phyloP scores from a whole-genome alignment of 345 rosid species.

The Angophora floribunda region DNA sequence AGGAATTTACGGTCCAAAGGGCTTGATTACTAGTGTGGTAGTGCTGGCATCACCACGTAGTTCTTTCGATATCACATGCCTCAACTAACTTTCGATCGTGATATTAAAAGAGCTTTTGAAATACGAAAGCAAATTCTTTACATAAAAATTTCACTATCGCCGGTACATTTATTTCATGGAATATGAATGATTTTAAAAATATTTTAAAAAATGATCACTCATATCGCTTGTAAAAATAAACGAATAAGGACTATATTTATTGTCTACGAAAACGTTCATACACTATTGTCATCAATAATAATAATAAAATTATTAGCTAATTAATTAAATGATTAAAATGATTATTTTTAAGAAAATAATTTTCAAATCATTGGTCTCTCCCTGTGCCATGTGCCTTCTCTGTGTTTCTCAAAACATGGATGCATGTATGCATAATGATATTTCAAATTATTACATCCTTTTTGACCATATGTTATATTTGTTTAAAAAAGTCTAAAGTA shows the following conservation, averaged over 20 bases:
- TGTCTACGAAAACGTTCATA: accelerated
- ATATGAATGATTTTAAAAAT: not conserved
- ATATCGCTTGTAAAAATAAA: accelerated
- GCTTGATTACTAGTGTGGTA: not conserved
- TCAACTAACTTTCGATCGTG: not conserved
- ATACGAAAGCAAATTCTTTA: not conserved
- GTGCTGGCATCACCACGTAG: not conserved
- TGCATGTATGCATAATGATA: not conserved
- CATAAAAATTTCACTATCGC: no score
- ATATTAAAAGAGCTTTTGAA: no score
- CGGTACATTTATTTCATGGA: no score
- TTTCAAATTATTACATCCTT: not conserved
- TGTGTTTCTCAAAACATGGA: not conserved
- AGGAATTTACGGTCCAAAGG: not conserved
- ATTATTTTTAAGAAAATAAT: not conserved
- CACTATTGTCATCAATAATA: accelerated
- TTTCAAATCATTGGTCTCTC: not conserved
- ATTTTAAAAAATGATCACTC: not conserved
- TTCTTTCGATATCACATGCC: not conserved
- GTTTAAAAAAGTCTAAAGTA: not conserved
- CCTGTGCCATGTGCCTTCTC: accelerated
- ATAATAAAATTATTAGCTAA: not conserved
- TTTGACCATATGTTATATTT: not conserved
- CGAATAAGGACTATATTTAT: accelerated
- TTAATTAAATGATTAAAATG: not conserved